Conservation (phyloP, 106 monocot species). For the Hemerocallis citrina region DNA sequence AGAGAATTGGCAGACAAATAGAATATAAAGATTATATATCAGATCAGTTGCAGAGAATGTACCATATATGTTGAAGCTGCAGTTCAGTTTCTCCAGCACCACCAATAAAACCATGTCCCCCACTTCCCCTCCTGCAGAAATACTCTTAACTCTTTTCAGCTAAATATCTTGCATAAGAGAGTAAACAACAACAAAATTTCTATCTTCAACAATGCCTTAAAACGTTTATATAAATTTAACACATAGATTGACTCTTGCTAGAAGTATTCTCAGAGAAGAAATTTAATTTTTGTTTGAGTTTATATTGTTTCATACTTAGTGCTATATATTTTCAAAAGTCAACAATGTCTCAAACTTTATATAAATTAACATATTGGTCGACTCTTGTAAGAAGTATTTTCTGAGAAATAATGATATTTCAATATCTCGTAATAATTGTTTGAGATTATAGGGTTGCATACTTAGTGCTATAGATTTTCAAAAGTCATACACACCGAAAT, state of each 20-base stretch:
- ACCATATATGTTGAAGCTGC: constrained; percentile 95
- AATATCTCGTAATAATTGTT: background rate
- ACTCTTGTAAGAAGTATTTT: background rate
- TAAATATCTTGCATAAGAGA: background rate
- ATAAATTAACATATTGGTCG: background rate
- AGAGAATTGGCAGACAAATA: background rate
- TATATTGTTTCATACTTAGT: no score
- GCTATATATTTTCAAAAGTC: no score
- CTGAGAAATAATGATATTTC: background rate
- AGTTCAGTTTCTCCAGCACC: constrained; percentile 99
- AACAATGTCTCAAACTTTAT: no score
- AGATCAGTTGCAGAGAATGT: background rate
- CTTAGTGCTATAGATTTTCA: no score
- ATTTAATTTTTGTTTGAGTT: no score
- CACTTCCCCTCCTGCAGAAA: constrained; percentile 75
- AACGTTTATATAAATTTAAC: no score
- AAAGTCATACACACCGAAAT: no score
- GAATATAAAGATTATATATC: background rate
- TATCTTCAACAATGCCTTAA: background rate
- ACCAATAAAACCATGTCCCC: constrained; percentile 91
- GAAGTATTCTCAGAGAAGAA: no score
- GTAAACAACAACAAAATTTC: background rate
- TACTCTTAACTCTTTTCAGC: constrained; percentile 2
- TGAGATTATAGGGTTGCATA: no score
- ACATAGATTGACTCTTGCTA: no score